These are phyloP conservation scores for Fusarium sp. DNA, from an alignment of 2,329 filamentous ascomycete species.

Conservation along the genomic window DNA sequence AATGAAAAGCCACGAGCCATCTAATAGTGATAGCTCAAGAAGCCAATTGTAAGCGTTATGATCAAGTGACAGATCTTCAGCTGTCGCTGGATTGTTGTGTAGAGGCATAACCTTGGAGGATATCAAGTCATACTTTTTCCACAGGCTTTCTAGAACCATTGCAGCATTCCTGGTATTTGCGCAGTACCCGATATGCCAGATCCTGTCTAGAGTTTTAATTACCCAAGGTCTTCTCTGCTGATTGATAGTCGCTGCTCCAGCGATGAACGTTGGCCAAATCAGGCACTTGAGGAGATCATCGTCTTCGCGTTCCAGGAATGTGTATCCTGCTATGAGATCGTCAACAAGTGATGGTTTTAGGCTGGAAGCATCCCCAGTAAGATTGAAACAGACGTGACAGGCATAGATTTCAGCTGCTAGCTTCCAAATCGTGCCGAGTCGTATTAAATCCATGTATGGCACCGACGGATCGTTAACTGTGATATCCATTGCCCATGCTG, in stretches of 20 bases:
- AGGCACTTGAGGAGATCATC: background rate
- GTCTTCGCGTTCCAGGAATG: background rate
- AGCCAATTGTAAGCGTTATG: background rate
- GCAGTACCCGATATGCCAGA: background rate
- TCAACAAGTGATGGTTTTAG: background rate
- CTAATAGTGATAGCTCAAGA: background rate
- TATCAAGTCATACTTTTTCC: background rate
- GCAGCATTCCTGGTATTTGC: background rate
- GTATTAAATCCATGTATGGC: background rate
- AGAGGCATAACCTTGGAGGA: background rate
- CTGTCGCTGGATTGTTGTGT: accelerated
- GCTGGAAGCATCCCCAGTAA: background rate
- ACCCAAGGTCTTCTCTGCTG: background rate
- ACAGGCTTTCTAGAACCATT: background rate
- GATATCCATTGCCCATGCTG: background rate
- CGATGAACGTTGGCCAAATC: background rate
- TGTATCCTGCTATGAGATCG: background rate
- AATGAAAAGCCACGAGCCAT: background rate
- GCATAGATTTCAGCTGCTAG: background rate
- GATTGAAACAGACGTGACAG: background rate
- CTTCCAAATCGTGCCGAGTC: background rate
- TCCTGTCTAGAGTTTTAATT: background rate
- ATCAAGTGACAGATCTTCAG: background rate
- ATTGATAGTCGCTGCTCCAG: background rate
- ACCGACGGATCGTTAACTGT: background rate